Conservation (phyloP, 805 yeast genomes). For the Candida loeiensis region DNA sequence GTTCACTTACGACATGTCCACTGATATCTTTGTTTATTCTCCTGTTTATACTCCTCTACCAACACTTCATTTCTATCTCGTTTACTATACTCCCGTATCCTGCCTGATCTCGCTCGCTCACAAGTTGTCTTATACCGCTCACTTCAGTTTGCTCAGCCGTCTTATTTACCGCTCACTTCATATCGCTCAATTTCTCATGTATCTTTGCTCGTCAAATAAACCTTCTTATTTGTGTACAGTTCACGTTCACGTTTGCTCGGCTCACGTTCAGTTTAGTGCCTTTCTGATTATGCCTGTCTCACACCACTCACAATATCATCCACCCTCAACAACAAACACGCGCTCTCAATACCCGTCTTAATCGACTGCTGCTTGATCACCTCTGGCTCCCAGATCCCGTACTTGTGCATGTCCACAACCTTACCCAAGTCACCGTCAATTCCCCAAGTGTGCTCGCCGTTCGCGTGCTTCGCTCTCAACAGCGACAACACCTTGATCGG, state of each 20-base stretch:
- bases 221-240: no score
- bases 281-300: slow-evolving; percentile 31
- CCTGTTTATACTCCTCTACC: neutral
- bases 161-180: no score
- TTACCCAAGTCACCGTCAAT: slow-evolving; percentile 94
- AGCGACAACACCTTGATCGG: slow-evolving; percentile 87
- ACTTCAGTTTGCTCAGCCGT: no score
- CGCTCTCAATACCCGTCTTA: slow-evolving; percentile 97
- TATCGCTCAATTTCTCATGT: no score
- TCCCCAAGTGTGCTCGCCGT: slow-evolving; percentile 82
- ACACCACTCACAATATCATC: slow-evolving; percentile 98
- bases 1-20: no score
- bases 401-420: slow-evolving; percentile 90
- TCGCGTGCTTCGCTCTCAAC: slow-evolving; percentile 94
- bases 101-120: no score
- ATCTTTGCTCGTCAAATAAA: no score
- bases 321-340: slow-evolving; percentile 88
- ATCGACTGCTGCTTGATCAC: slow-evolving; percentile 95
- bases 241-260: no score
- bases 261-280: no score
- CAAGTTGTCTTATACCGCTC: no score
- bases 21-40: neutral
- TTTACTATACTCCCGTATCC: no score
- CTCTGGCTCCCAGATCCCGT: slow-evolving; percentile 99
- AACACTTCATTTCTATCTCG: neutral